Conservation (phyloP, 1,284 basidiomycete species). For the Coriolopsis trogii region DNA sequence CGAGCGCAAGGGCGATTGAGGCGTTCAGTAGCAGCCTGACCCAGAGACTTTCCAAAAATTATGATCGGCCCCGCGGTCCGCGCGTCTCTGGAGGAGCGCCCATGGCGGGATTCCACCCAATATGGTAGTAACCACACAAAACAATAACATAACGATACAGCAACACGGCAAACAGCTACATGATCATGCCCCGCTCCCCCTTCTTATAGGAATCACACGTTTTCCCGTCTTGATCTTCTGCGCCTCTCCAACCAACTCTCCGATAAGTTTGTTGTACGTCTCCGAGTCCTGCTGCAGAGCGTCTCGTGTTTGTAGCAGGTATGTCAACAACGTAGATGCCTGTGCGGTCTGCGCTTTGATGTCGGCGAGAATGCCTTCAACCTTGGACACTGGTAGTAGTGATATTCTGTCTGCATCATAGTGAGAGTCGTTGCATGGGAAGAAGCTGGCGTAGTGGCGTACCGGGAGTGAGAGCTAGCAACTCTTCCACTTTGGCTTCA, state of each 20-base stretch:
- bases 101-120: background rate
- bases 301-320: slow-evolving; percentile 82
- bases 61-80: slow-evolving; percentile 18
- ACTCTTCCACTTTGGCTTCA: slow-evolving; percentile 58
- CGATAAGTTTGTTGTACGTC: slow-evolving; percentile 81
- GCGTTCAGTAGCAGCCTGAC: slow-evolving; percentile 21
- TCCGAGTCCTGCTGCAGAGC: slow-evolving; percentile 87
- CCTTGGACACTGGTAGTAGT: slow-evolving; percentile 64
- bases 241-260: slow-evolving; percentile 80
- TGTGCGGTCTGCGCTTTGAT: slow-evolving; percentile 71
- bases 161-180: slow-evolving; percentile 15
- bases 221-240: slow-evolving; percentile 76
- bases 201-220: slow-evolving; percentile 45
- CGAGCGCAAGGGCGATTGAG: background rate
- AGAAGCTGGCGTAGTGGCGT: slow-evolving; percentile 23
- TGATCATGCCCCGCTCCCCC: slow-evolving; percentile 48
- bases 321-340: slow-evolving; percentile 74
- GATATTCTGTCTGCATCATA: slow-evolving; percentile 63
- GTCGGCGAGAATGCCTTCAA: slow-evolving; percentile 70
- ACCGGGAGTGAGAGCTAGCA: slow-evolving; percentile 76
- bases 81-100: slow-evolving; percentile 3
- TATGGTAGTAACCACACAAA: background rate
- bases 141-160: background rate
- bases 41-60: slow-evolving; percentile 15
- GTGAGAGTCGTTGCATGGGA: background rate